Evolutionary conservation across 1,284 basidiomycete genomes (phyloP), one percentile per base, ranked within the genome.

Genomic region (Phlebopus sp.): DNA sequence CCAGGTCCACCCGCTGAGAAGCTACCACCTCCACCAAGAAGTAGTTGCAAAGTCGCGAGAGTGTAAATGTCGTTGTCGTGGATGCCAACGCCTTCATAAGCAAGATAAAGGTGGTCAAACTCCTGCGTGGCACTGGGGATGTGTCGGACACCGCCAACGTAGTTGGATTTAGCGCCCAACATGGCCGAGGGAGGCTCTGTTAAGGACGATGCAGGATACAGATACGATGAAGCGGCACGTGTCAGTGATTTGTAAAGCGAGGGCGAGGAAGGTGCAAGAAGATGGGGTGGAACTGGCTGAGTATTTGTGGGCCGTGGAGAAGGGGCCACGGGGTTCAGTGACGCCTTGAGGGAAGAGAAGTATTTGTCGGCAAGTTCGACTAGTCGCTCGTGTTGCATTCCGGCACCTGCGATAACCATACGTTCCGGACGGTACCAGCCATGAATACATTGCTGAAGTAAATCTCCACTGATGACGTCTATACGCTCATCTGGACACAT

Each of bases 1-100:
- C 96, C 96, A 2, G 96, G 96, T 2, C 96, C 96, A 55, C 93
- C 92, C 15, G 95, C 95, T 34, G 92, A 95, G 76, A 98, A 98
- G 66, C 84, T 89, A 25, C 94, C 94, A 8, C 96, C 96, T 3
- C 96, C 96, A 30, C 96, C 96, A 10, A 99, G 82, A 29, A 98
- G 79, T 37, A 96, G 89, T 68, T 99, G 96, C 70, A 99, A 88
- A 0, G 92, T 94, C 21, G 97, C 96, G 11, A 97, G 79, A 5
- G 92, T 81, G 66, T 96, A 99, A 42, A 99, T 90, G 69, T 98
- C 96, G 18, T 90, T 84, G 58, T 97, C 92, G 65, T 91, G 86
- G 40, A 98, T 93, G 8, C 92, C 90, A 8, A 94, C 78, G 29
- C 94, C 93, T 68, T 98, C 96, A 60, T 89, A 99, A 0, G 82